Percentiles rank a stretch among this genome's conserved stretches.
Conservation (phyloP, 345 rosid genomes). For the Microcos paniculata region DNA sequence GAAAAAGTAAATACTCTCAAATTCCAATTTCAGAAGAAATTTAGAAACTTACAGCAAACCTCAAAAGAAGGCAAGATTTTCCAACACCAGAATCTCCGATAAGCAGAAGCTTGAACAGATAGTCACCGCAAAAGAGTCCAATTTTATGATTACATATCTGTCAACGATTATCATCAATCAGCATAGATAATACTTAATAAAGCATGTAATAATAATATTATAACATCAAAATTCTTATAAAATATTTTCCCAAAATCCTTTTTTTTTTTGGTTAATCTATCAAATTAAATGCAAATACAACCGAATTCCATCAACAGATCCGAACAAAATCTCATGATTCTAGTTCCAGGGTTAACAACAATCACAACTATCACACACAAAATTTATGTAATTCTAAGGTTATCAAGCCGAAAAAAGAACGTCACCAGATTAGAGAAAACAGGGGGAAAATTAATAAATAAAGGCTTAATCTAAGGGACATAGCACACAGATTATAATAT, state of each 20-base stretch:
- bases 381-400: neutral
- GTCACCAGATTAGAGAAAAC: neutral
- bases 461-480: neutral
- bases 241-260: too few species aligned
- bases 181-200: too few species aligned
- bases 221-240: too few species aligned
- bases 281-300: neutral
- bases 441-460: neutral
- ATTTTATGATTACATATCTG: neutral
- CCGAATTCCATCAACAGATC: neutral
- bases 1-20: neutral
- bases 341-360: neutral
- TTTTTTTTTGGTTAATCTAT: too few species aligned
- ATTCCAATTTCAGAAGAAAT: neutral
- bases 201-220: neutral
- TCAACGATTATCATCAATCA: too few species aligned
- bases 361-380: neutral
- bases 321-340: neutral
- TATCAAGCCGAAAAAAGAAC: neutral
- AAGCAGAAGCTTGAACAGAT: conserved; percentile 59
- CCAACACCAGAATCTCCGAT: conserved; percentile 70
- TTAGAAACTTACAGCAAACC: conserved; percentile 46
- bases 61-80: conserved; percentile 59
- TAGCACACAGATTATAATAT: neutral
- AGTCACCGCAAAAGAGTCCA: conserved; percentile 42